These are phyloP conservation scores for Flammula alnicola DNA, from an alignment of 1,284 basidiomycete species.

Conservation along the genomic window DNA sequence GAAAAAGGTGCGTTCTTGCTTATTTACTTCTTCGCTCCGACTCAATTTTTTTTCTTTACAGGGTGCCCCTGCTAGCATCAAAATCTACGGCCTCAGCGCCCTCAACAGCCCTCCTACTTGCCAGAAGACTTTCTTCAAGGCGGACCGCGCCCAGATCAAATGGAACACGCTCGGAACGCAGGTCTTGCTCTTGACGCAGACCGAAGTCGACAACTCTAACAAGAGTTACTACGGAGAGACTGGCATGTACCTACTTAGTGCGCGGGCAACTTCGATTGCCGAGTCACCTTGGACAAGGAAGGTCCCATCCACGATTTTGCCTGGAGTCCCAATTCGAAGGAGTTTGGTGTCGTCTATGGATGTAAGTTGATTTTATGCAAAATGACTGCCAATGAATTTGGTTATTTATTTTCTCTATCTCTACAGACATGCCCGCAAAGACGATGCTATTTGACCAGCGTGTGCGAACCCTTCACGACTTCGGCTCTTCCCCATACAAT, in stretches of 20 bases:
- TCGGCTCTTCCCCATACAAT: conserved; percentile 89
- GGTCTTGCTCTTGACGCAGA: conserved; percentile 89
- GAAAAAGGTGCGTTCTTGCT: conserved; percentile 71
- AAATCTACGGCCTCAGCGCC: conserved; percentile 79
- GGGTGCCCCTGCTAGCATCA: conserved; percentile 92
- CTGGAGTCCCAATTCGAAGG: conserved; percentile 98
- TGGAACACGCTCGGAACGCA: conserved; percentile 94
- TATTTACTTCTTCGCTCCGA: conserved; percentile 4
- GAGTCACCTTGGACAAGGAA: conserved; percentile 93
- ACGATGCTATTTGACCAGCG: conserved; percentile 91
- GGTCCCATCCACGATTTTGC: conserved; percentile 96
- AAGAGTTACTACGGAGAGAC: conserved; percentile 99
- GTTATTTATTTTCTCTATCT: conserved; percentile 7
- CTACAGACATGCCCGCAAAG: conserved; percentile 92
- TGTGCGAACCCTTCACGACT: conserved; percentile 88
- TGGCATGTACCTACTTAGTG: conserved; percentile 90
- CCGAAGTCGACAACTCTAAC: conserved; percentile 96
- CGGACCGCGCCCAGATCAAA: conserved; percentile 92
- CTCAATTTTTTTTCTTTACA: conserved; percentile 28
- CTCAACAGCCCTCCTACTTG: conserved; percentile 67
- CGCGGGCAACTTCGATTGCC: conserved; percentile 96
- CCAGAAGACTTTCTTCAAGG: conserved; percentile 95
- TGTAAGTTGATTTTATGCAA: conserved; percentile 59
- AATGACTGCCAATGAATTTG: conserved; percentile 3
- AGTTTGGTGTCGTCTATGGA: conserved; percentile 96